A percentile compares a stretch with the other conserved stretches of the same genome.
phyloP scores from a whole-genome alignment of 1,284 basidiomycete genomes.

The Volvariella surrecta region DNA sequence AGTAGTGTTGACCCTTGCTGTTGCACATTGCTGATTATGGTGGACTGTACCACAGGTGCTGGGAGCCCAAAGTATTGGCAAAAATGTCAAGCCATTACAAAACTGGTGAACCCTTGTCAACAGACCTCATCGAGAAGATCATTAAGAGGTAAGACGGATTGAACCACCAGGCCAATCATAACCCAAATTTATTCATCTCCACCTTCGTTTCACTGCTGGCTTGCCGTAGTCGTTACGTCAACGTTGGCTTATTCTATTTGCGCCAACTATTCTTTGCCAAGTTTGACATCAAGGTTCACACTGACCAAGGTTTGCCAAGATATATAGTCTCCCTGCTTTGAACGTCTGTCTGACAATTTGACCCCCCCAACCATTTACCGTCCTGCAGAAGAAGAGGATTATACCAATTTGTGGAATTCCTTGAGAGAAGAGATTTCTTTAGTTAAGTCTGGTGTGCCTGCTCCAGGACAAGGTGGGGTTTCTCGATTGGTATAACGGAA shows the following conservation, averaged over 20 bases:
- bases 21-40: background rate
- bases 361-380: too few relatives aligned
- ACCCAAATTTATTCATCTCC: too few relatives aligned
- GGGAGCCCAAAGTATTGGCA: constrained; percentile 69
- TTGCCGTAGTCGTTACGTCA: constrained; percentile 59
- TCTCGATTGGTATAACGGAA: background rate
- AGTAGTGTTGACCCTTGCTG: background rate
- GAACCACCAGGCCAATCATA: too few relatives aligned
- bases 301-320: constrained; percentile 42
- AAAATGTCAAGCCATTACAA: constrained; percentile 75
- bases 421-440: constrained; percentile 60
- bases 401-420: constrained; percentile 67
- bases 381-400: constrained; percentile 46
- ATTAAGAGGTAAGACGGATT: constrained; percentile 66
- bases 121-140: constrained; percentile 72
- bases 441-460: constrained; percentile 51
- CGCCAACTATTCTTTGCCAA: constrained; percentile 79
- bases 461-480: constrained; percentile 49
- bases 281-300: constrained; percentile 73
- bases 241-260: constrained; percentile 73
- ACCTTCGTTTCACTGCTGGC: background rate
- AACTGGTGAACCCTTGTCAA: constrained; percentile 61
- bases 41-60: constrained; percentile 39
- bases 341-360: background rate
- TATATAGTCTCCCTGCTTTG: background rate